These are phyloP conservation scores for Trypanosoma vivax DNA, from an alignment of 208 protist species.

Conservation along the genomic window DNA sequence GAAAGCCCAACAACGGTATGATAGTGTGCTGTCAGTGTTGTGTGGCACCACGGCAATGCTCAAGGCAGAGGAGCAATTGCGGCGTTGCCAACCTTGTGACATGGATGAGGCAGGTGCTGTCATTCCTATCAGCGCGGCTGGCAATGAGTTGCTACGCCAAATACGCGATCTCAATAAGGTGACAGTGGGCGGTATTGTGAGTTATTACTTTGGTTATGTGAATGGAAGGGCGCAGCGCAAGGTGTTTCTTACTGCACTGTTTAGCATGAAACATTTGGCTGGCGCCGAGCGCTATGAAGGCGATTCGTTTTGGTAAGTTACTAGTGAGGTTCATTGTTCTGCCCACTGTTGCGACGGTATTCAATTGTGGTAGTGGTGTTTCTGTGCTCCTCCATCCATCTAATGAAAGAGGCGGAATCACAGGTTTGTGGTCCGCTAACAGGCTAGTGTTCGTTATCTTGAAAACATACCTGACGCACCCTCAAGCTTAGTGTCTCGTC, in stretches of 20 bases:
- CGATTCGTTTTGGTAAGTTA: slow-evolving; percentile 14
- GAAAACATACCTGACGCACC: too few relatives aligned
- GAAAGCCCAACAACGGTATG: slow-evolving; percentile 22
- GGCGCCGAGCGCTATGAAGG: slow-evolving; percentile 16
- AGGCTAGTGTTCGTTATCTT: too few relatives aligned
- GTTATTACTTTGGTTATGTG: slow-evolving; percentile 24
- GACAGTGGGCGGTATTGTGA: slow-evolving; percentile 24
- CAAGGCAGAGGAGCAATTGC: slow-evolving; percentile 12
- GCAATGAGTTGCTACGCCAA: slow-evolving; percentile 13
- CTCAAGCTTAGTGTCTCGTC: too few relatives aligned
- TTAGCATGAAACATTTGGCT: slow-evolving; percentile 26
- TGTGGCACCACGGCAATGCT: slow-evolving; percentile 23
- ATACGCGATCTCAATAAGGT: slow-evolving; percentile 21
- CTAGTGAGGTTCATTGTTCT: background rate
- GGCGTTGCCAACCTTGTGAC: slow-evolving; percentile 7
- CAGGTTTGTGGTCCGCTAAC: too few relatives aligned
- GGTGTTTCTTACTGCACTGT: slow-evolving; percentile 19
- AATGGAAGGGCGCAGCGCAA: slow-evolving; percentile 17
- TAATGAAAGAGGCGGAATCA: too few relatives aligned
- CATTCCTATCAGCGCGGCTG: slow-evolving; percentile 16
- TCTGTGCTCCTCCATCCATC: background rate
- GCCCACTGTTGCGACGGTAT: background rate
- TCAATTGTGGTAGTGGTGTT: background rate
- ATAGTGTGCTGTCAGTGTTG: slow-evolving; percentile 23
- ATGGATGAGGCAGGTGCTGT: slow-evolving; percentile 15